These are phyloP conservation scores for Irpex rosettiformis DNA, from an alignment of 1,284 basidiomycete species.

Conservation along the genomic window DNA sequence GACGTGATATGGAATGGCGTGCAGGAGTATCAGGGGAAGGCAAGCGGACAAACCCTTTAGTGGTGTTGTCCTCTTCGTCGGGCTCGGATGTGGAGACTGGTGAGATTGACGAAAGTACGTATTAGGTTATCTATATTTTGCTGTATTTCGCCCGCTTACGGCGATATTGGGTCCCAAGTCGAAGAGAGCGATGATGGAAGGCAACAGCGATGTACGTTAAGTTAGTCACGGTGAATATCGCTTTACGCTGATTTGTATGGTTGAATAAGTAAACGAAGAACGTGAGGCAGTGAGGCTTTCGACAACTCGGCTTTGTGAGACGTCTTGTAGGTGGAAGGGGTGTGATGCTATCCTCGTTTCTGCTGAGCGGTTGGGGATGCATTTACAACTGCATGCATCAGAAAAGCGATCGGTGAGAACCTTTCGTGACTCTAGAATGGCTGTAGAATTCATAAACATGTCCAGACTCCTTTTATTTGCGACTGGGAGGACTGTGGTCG, in stretches of 20 bases:
- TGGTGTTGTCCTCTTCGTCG: background rate
- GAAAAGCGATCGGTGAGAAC: constrained; percentile 32
- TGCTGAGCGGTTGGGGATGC: constrained; percentile 42
- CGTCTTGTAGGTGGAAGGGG: constrained; percentile 54
- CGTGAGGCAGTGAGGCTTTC: constrained; percentile 33
- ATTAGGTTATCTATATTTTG: background rate
- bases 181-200: constrained; percentile 5
- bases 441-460: background rate
- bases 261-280: constrained; percentile 23
- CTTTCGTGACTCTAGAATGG: constrained; percentile 1
- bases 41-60: background rate
- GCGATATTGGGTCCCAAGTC: background rate
- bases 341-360: constrained; percentile 57
- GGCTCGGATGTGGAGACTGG: background rate
- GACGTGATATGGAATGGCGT: background rate
- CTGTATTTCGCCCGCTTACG: background rate
- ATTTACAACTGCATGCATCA: constrained; percentile 46
- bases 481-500: constrained; percentile 45
- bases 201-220: background rate
- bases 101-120: background rate
- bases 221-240: background rate
- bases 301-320: constrained; percentile 43
- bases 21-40: background rate
- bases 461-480: constrained; percentile 34
- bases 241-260: background rate